Percentiles rank a stretch among this genome's conserved stretches.
phyloP scores from a whole-genome alignment of 108 stramenopile species.

The Hondaea fermentalgiana region DNA sequence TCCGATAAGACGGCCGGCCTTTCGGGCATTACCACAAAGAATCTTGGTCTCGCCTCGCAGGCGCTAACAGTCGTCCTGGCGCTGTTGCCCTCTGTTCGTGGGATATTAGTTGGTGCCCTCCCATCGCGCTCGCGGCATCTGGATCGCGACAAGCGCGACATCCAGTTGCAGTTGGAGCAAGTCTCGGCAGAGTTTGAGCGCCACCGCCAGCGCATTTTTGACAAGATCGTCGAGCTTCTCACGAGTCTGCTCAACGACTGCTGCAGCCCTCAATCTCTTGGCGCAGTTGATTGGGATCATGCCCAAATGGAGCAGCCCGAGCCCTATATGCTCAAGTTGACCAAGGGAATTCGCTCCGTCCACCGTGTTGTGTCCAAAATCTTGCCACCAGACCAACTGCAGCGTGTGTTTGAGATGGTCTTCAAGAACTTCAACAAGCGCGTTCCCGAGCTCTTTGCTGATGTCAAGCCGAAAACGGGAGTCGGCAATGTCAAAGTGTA shows the following conservation, averaged over 20 bases:
- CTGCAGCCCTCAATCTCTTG: neutral
- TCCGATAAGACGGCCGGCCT: neutral
- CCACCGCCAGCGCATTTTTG: neutral
- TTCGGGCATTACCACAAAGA: neutral
- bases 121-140: neutral
- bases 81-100: neutral
- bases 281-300: neutral
- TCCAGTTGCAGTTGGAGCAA: neutral
- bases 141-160: neutral
- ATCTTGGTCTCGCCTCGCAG: constrained; percentile 6
- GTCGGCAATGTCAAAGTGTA: neutral
- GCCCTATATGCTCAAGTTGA: neutral
- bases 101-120: neutral
- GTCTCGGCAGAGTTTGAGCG: neutral
- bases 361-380: neutral
- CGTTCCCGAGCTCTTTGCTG: neutral
- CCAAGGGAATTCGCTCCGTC: neutral
- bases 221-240: neutral
- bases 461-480: neutral
- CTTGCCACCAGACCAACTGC: neutral
- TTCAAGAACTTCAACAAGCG: neutral
- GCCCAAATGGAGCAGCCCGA: neutral
- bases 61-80: neutral
- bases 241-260: neutral
- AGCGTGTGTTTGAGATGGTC: neutral